Percentiles rank a stretch among this genome's conserved stretches.
These are phyloP conservation scores for Panaeolus cyanescens DNA, from an alignment of 768 basidiomycete genomes.

Conservation along the genomic window DNA sequence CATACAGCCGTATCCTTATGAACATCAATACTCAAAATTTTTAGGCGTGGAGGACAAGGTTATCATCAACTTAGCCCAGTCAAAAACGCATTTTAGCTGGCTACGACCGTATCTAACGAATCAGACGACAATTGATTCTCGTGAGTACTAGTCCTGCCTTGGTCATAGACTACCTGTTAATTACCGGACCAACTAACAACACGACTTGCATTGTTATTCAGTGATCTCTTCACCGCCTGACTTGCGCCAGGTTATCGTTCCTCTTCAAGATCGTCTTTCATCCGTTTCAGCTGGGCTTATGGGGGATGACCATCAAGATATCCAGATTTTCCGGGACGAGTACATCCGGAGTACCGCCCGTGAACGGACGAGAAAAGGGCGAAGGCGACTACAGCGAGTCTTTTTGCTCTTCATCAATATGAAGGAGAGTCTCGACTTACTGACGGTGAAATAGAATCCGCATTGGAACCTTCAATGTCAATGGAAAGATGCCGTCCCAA, in stretches of 20 bases:
- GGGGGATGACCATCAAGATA: slow-evolving; percentile 62
- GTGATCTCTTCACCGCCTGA: slow-evolving; percentile 52
- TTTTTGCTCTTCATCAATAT: background rate
- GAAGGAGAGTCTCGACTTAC: background rate
- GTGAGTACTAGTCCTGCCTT: slow-evolving; percentile 20
- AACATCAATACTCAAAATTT: background rate
- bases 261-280: slow-evolving; percentile 59
- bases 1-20: background rate
- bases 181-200: too few relatives aligned
- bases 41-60: slow-evolving; percentile 23
- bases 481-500: slow-evolving; percentile 73
- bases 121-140: slow-evolving; percentile 24
- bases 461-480: slow-evolving; percentile 84
- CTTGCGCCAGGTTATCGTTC: slow-evolving; percentile 49
- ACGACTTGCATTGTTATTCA: slow-evolving; percentile 15
- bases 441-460: slow-evolving; percentile 52
- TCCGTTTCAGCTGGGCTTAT: slow-evolving; percentile 60
- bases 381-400: slow-evolving; percentile 31
- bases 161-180: too few relatives aligned
- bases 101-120: slow-evolving; percentile 42
- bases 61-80: slow-evolving; percentile 26
- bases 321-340: slow-evolving; percentile 58
- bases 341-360: slow-evolving; percentile 58
- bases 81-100: slow-evolving; percentile 45
- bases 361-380: slow-evolving; percentile 32